These are phyloP conservation scores for Hortiboletus rubellus DNA, from an alignment of 1,284 basidiomycete species.

Conservation along the genomic window DNA sequence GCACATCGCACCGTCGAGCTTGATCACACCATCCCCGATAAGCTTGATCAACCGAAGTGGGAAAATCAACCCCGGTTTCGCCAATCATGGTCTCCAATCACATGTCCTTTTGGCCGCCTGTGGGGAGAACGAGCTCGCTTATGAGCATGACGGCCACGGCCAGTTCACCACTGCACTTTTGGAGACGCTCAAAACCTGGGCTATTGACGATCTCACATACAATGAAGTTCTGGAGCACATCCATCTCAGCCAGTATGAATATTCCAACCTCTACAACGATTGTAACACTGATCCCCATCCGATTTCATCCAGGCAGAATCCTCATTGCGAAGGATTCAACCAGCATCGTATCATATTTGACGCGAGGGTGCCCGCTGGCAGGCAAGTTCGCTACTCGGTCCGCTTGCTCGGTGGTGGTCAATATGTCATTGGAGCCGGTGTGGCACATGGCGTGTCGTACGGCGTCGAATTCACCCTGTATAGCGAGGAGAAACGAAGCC, in stretches of 20 bases:
- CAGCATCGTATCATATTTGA: constrained; percentile 21
- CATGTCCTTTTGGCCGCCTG: constrained; percentile 57
- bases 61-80: constrained; percentile 42
- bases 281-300: background rate
- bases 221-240: constrained; percentile 8
- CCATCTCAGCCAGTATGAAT: constrained; percentile 11
- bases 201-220: constrained; percentile 16
- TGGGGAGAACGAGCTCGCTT: constrained; percentile 41
- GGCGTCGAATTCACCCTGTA: constrained; percentile 19
- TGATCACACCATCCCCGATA: constrained; percentile 48
- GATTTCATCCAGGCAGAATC: constrained; percentile 12
- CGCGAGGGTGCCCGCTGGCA: constrained; percentile 2
- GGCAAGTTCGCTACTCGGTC: constrained; percentile 4
- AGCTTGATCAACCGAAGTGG: constrained; percentile 42
- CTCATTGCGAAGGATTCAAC: constrained; percentile 20
- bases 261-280: background rate
- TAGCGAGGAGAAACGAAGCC: background rate
- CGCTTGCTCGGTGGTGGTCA: background rate
- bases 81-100: constrained; percentile 37
- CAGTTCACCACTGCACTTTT: constrained; percentile 21
- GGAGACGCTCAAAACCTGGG: constrained; percentile 1
- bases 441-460: constrained; percentile 16
- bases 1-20: constrained; percentile 43
- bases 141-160: constrained; percentile 13
- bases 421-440: constrained; percentile 16